Evolutionary conservation across 257 asterid species (phyloP).

Genomic region (Nicotiana sylvestris): DNA sequence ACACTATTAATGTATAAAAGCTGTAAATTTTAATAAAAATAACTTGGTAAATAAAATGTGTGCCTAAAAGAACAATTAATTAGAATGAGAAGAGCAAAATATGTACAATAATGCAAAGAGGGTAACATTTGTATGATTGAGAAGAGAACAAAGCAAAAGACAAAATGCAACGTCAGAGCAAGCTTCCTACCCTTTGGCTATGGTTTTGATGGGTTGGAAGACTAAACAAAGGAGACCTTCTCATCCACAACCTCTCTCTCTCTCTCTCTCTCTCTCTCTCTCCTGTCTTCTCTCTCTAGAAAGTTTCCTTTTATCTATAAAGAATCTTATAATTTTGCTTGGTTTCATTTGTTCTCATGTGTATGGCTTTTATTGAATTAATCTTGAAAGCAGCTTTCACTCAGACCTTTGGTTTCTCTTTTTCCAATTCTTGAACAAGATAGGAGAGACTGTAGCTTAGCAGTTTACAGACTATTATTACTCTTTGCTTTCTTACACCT

Average conservation of each 20-base stretch:
- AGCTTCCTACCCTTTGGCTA: conserved; percentile 44
- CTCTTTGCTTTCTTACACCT: conserved; percentile 10
- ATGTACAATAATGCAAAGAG: background rate
- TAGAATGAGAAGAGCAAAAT: background rate
- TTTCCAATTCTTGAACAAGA: conserved; percentile 20
- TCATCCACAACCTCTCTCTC: conserved; percentile 59
- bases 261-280: conserved; percentile 19
- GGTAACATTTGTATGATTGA: conserved; percentile 36
- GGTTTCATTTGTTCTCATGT: conserved; percentile 38
- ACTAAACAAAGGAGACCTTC: conserved; percentile 49
- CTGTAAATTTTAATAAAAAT: background rate
- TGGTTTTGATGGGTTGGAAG: conserved; percentile 44
- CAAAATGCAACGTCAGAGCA: conserved; percentile 68
- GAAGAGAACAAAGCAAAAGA: conserved; percentile 57
- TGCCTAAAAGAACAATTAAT: background rate
- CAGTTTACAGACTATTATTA: background rate
- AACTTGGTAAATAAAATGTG: background rate
- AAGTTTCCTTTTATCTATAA: conserved; percentile 6
- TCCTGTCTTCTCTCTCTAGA: conserved; percentile 22
- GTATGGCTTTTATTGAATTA: conserved; percentile 54
- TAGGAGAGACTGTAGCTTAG: conserved; percentile 12
- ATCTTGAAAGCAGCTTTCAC: conserved; percentile 47
- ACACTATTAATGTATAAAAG: no score
- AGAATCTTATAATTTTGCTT: conserved; percentile 19
- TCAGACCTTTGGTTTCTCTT: conserved; percentile 43